Evolutionary conservation across 768 basidiomycete species (phyloP).

Genomic region (Dictyophora rubrovolvata): DNA sequence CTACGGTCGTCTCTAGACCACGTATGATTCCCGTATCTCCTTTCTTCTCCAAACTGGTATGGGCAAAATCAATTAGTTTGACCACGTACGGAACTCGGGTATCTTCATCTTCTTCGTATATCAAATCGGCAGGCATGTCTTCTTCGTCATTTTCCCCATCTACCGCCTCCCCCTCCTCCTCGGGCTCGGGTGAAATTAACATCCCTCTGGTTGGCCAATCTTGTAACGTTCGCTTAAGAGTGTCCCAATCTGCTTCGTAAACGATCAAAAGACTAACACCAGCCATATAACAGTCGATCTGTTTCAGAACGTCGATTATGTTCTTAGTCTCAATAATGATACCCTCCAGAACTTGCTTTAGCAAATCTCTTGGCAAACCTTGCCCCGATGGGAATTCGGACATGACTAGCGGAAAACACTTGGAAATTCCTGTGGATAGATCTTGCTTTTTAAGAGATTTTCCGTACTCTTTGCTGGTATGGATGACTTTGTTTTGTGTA

Average conservation of each 20-base stretch:
- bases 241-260: constrained; percentile 54
- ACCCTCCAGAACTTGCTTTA: constrained; percentile 12
- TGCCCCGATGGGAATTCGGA: constrained; percentile 16
- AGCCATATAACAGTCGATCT: constrained; percentile 67
- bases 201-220: not conserved
- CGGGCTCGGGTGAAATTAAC: not conserved
- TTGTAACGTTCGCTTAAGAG: constrained; percentile 23
- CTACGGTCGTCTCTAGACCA: constrained; percentile 59
- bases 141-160: constrained; percentile 24
- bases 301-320: constrained; percentile 38
- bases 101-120: constrained; percentile 15
- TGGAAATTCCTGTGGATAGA: constrained; percentile 63
- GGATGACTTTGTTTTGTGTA: constrained; percentile 38
- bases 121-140: constrained; percentile 26
- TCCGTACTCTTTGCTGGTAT: constrained; percentile 69
- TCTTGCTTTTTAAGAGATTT: constrained; percentile 59
- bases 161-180: not conserved
- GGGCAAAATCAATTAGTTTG: constrained; percentile 92
- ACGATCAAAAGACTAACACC: constrained; percentile 74
- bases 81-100: constrained; percentile 40
- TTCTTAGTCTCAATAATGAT: constrained; percentile 19
- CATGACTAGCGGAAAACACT: constrained; percentile 64
- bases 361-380: constrained; percentile 6
- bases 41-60: constrained; percentile 58
- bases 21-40: constrained; percentile 65